These are phyloP conservation scores for Boechera divaricarpa DNA, from an alignment of 345 rosid species.

Conservation along the genomic window DNA sequence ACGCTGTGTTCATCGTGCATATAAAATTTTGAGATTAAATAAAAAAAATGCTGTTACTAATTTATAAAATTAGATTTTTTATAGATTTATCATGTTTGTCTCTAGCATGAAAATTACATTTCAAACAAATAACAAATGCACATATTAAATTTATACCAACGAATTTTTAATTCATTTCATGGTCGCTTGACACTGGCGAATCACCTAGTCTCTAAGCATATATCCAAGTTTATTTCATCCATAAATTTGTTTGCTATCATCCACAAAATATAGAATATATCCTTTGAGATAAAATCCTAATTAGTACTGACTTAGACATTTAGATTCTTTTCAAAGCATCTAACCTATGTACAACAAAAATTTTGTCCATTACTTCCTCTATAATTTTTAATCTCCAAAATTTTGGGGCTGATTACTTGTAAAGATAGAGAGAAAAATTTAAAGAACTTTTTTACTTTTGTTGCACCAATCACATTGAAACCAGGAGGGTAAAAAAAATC, in stretches of 20 bases:
- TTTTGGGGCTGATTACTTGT: no score
- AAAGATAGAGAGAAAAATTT: no score
- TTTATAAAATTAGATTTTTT: no score
- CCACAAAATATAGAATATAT: conserved; percentile 7
- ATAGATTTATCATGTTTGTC: no score
- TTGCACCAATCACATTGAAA: no score
- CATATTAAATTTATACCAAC: background rate
- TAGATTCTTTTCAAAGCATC: background rate
- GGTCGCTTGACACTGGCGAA: background rate
- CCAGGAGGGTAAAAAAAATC: no score
- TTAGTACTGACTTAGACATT: background rate
- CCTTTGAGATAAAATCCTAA: background rate
- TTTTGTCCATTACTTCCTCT: background rate
- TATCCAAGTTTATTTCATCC: background rate
- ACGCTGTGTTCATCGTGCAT: no score
- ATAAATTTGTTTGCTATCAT: background rate
- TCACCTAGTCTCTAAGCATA: background rate
- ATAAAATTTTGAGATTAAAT: no score
- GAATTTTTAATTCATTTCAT: background rate
- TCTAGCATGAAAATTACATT: no score
- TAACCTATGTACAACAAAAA: background rate
- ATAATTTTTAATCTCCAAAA: background rate
- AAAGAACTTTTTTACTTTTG: no score
- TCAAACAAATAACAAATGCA: no score
- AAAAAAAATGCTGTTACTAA: no score